phyloP scores from a whole-genome alignment of 139 green algal genomes.

The Bryopsis sp. region DNA sequence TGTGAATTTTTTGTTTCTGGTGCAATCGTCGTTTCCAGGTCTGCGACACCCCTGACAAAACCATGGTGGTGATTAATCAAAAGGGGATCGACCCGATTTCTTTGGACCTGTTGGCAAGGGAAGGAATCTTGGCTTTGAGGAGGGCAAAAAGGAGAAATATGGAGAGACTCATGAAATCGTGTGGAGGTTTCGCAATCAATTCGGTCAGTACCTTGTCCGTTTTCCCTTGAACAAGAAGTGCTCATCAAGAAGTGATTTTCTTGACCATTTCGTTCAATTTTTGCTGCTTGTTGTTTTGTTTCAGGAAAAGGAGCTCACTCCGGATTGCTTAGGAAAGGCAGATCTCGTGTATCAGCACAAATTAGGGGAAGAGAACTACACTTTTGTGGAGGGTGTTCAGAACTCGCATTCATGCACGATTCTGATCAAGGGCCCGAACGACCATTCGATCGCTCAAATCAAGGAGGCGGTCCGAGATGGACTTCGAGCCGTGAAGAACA shows the following conservation, averaged over 20 bases:
- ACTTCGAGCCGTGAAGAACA: slow-evolving; percentile 94
- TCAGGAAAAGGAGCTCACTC: slow-evolving; percentile 74
- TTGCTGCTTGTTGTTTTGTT: slow-evolving; percentile 2
- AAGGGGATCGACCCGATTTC: slow-evolving; percentile 98
- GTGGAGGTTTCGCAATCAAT: slow-evolving; percentile 73
- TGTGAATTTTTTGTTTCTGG: neutral
- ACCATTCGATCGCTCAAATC: slow-evolving; percentile 95
- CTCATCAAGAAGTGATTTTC: too few species aligned
- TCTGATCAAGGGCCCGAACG: slow-evolving; percentile 93
- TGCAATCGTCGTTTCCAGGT: slow-evolving; percentile 39
- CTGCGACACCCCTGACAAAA: slow-evolving; percentile 64
- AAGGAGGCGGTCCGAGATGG: slow-evolving; percentile 97
- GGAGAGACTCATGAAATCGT: slow-evolving; percentile 90
- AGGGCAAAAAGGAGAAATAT: slow-evolving; percentile 96
- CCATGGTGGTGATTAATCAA: slow-evolving; percentile 97
- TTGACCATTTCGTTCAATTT: too few species aligned
- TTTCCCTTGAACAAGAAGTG: neutral
- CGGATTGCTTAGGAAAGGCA: slow-evolving; percentile 60
- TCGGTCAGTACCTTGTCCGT: slow-evolving; percentile 22
- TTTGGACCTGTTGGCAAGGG: slow-evolving; percentile 92
- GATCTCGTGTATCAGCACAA: slow-evolving; percentile 93
- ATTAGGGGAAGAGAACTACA: slow-evolving; percentile 99
- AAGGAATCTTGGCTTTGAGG: slow-evolving; percentile 83
- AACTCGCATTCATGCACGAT: slow-evolving; percentile 91
- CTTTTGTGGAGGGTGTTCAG: slow-evolving; percentile 92